phyloP scores from a whole-genome alignment of 176 grass and related monocot genomes.

The Oryza officinalis region DNA sequence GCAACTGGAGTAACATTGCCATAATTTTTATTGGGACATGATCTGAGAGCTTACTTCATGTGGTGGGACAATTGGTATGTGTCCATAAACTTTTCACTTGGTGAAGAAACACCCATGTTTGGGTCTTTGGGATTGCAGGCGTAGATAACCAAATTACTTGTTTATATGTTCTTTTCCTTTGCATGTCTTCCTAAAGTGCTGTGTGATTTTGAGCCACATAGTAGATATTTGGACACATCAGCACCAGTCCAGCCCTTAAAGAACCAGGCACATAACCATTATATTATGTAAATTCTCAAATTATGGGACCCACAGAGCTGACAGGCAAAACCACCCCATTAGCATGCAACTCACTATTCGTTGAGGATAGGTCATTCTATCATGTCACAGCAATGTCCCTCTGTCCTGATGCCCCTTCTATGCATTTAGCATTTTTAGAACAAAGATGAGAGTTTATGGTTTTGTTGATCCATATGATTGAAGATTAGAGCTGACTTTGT shows the following conservation, averaged over 20 bases:
- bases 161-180: background rate
- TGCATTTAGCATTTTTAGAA: background rate
- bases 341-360: conserved; percentile 22
- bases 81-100: background rate
- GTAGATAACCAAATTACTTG: background rate
- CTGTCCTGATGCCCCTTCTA: background rate
- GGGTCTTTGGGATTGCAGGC: background rate
- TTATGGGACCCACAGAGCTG: background rate
- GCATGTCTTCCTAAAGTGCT: background rate
- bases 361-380: conserved; percentile 9
- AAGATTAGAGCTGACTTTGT: background rate
- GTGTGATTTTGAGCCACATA: background rate
- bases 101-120: background rate
- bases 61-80: background rate
- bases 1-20: background rate
- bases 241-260: background rate
- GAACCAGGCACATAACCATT: background rate
- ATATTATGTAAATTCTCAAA: conserved; percentile 21
- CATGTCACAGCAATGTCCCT: background rate
- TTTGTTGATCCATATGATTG: background rate
- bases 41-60: background rate
- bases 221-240: background rate
- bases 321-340: conserved; percentile 23
- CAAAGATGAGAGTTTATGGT: background rate
- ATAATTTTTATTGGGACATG: background rate